These are phyloP conservation scores for Pilatotrama ljubarskyi DNA, from an alignment of 768 basidiomycete genomes.

Conservation along the genomic window DNA sequence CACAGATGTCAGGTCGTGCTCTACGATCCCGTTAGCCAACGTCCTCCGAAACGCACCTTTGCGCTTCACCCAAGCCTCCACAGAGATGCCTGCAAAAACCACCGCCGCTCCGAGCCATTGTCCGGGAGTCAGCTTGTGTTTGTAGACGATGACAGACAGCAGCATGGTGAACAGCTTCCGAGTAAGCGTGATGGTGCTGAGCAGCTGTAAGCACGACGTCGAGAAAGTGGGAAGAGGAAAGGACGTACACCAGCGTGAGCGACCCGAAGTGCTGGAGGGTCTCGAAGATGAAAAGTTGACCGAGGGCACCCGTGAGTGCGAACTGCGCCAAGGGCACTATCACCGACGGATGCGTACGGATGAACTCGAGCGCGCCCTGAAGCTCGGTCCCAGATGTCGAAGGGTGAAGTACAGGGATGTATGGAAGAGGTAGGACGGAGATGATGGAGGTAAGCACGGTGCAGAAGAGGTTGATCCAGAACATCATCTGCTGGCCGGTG, in stretches of 20 bases:
- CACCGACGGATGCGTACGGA: conserved; percentile 75
- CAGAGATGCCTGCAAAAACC: conserved; percentile 93
- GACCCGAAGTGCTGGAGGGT: conserved; percentile 91
- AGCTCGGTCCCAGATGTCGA: conserved; percentile 65
- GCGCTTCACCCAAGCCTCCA: conserved; percentile 90
- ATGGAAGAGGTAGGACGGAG: conserved; percentile 71
- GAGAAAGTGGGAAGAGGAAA: neutral
- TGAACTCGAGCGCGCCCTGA: conserved; percentile 66
- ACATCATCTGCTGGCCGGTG: conserved; percentile 98
- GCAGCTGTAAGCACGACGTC: neutral
- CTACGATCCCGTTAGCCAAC: no score
- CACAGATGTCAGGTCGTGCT: neutral
- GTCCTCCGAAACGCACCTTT: conserved; percentile 51
- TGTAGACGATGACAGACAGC: conserved; percentile 88
- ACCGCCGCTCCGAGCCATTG: conserved; percentile 93
- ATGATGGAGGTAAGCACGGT: conserved; percentile 71
- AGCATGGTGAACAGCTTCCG: conserved; percentile 98
- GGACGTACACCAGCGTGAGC: conserved; percentile 79
- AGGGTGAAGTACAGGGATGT: conserved; percentile 82
- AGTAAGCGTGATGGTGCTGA: conserved; percentile 91
- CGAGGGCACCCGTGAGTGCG: conserved; percentile 87
- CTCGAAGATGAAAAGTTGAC: conserved; percentile 98
- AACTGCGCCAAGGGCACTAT: conserved; percentile 77
- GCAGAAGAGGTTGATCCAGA: conserved; percentile 92
- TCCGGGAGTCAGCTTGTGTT: conserved; percentile 77